Conservation (phyloP, 2,329 filamentous ascomycete species). For the Periconia sp. region DNA sequence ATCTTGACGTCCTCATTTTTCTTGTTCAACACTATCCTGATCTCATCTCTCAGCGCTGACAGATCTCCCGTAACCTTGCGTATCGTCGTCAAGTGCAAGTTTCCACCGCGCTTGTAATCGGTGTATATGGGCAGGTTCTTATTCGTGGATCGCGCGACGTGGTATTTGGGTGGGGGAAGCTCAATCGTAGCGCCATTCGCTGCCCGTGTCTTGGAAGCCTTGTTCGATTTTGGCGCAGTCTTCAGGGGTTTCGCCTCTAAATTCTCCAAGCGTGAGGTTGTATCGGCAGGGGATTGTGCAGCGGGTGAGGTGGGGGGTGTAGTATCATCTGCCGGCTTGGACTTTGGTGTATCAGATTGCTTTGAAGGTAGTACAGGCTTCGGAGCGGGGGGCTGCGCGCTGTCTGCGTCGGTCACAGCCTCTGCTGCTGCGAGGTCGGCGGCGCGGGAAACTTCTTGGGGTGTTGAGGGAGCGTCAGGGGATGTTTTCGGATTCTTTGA, state of each 20-base stretch:
- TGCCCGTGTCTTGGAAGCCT: slow-evolving; percentile 10
- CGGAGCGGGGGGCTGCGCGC: slow-evolving; percentile 28
- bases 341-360: slow-evolving; percentile 2
- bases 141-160: slow-evolving; percentile 72
- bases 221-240: background rate
- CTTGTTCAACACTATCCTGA: slow-evolving; percentile 66
- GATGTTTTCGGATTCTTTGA: slow-evolving; percentile 4
- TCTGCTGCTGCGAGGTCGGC: slow-evolving; percentile 42
- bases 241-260: background rate
- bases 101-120: slow-evolving; percentile 75
- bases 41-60: slow-evolving; percentile 65
- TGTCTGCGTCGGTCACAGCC: slow-evolving; percentile 42
- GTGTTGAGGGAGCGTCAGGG: slow-evolving; percentile 41
- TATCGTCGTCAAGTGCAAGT: slow-evolving; percentile 73
- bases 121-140: slow-evolving; percentile 80
- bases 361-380: slow-evolving; percentile 31
- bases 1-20: slow-evolving; percentile 61
- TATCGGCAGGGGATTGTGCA: background rate
- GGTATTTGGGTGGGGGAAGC: slow-evolving; percentile 61
- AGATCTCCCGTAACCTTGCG: slow-evolving; percentile 81
- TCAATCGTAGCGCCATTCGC: slow-evolving; percentile 12
- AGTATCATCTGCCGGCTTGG: background rate
- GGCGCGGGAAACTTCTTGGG: slow-evolving; percentile 32
- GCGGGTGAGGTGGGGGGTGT: background rate
- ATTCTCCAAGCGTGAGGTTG: background rate